phyloP scores from a whole-genome alignment of 2,329 filamentous ascomycete species.

The Xylaria hypoxylon region DNA sequence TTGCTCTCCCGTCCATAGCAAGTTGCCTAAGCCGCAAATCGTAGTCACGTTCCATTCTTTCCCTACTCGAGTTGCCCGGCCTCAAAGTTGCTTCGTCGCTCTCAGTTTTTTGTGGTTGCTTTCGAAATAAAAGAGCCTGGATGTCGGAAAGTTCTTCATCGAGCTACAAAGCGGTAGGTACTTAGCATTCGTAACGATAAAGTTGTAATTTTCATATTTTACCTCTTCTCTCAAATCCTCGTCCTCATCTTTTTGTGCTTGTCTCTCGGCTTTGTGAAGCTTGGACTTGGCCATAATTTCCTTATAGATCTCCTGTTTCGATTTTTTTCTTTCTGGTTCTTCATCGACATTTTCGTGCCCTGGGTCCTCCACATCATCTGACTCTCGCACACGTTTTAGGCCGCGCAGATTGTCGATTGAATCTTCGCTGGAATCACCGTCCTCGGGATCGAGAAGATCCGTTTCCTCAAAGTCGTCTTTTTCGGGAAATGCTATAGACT shows the following conservation, averaged over 20 bases:
- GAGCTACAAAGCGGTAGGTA: constrained; percentile 64
- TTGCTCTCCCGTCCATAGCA: constrained; percentile 84
- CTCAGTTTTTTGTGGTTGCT: constrained; percentile 53
- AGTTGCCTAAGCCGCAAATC: constrained; percentile 85
- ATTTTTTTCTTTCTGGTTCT: constrained; percentile 87
- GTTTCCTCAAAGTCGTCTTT: constrained; percentile 84
- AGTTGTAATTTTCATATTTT: constrained; percentile 3
- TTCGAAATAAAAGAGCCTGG: constrained; percentile 74
- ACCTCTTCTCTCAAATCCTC: constrained; percentile 71
- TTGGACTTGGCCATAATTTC: constrained; percentile 99
- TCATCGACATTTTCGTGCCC: constrained; percentile 73
- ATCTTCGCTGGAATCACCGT: constrained; percentile 70
- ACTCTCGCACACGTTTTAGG: constrained; percentile 66
- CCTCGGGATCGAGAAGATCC: constrained; percentile 67
- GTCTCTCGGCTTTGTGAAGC: constrained; percentile 91
- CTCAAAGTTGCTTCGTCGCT: constrained; percentile 46
- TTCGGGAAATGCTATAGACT: constrained; percentile 65
- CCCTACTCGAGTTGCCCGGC: constrained; percentile 68
- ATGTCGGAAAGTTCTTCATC: constrained; percentile 86
- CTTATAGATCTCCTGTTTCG: constrained; percentile 97
- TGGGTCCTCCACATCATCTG: constrained; percentile 61
- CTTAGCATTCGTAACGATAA: constrained; percentile 15
- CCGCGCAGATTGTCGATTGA: constrained; percentile 65
- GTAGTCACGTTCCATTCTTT: constrained; percentile 85
- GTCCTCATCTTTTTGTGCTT: constrained; percentile 92